Evolutionary conservation across 2,329 filamentous ascomycete species (phyloP), one percentile per base, ranked within the genome.

Genomic region (Zalaria obscura): DNA sequence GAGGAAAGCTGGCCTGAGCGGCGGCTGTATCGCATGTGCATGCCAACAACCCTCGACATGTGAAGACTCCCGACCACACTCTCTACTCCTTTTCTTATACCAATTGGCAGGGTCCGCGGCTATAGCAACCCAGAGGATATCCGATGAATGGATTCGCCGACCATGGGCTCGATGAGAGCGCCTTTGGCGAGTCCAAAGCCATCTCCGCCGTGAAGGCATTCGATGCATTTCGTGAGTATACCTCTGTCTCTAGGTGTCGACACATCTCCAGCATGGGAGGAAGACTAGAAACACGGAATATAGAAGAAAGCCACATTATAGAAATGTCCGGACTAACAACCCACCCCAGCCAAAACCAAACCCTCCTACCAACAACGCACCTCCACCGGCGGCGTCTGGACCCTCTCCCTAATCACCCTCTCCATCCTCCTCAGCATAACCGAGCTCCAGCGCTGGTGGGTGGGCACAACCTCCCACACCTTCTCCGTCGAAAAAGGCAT

Each of bases 401-500:
- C 91, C 25, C 73, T 95, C 38, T 74, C 79, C 40, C 83, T 98
- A 65, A 67, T 82, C 45, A 48, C 83, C 39, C 69, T 93, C 48
- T 91, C 85, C 48, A 58, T 78, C 47, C 58, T 86, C 47, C 82
- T 98, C 45, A 69, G 84, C 51, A 77, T 81, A 67, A 76, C 78
- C 39, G 91, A 98, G 63, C 67, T 91, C 29, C 61, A 68, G 47
- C 78, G 80, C 42, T 96, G 89, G 87, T 91, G 84, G 75, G 69
- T 71, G 43, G 91, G 91, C 52, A 67, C 74, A 41, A 91, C 94
- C 56, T 78, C 77, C 42, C 89, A 96, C 60, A 84, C 83, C 46
- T 98, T 96, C 63, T 80, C 80, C 45, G 89, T 98, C 43, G 91
- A 96, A 62, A 91, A 93, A 64, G 85, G 85, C 50, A 73, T 98